Evolutionary conservation across 805 yeast species (phyloP).

Genomic region (Candida glaebosa): DNA sequence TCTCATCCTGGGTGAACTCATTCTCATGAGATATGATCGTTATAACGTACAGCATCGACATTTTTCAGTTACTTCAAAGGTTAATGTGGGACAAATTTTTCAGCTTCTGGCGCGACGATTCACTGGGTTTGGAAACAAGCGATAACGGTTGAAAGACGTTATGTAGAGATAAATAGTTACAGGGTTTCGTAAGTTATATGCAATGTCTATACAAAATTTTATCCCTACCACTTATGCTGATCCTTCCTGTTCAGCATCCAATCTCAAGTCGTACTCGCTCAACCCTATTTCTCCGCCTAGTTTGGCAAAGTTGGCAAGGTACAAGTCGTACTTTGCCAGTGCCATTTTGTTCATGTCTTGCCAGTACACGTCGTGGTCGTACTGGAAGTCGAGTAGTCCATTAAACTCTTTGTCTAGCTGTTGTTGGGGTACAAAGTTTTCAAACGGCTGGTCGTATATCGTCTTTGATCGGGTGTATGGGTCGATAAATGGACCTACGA

Average conservation of each 20-base stretch:
- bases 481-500: conserved; percentile 56
- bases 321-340: conserved; percentile 30
- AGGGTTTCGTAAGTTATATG: no score
- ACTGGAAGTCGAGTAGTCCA: conserved; percentile 48
- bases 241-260: no score
- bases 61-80: no score
- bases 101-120: neutral
- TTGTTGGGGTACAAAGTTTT: conserved; percentile 48
- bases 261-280: conserved; percentile 51
- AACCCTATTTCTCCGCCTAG: conserved; percentile 51
- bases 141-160: no score
- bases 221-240: no score
- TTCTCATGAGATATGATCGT: conserved; percentile 17
- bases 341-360: conserved; percentile 45
- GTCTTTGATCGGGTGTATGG: conserved; percentile 57
- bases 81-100: neutral
- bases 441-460: conserved; percentile 56
- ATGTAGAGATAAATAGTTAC: no score
- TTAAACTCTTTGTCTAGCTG: conserved; percentile 51
- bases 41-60: conserved; percentile 11
- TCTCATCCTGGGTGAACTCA: conserved; percentile 4
- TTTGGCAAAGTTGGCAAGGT: conserved; percentile 35
- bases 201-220: no score
- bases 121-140: no score
- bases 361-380: conserved; percentile 54